Percentiles rank a stretch among this genome's conserved stretches.
Conservation (phyloP, 2,329 filamentous ascomycete species). For the Xylaria sp. region DNA sequence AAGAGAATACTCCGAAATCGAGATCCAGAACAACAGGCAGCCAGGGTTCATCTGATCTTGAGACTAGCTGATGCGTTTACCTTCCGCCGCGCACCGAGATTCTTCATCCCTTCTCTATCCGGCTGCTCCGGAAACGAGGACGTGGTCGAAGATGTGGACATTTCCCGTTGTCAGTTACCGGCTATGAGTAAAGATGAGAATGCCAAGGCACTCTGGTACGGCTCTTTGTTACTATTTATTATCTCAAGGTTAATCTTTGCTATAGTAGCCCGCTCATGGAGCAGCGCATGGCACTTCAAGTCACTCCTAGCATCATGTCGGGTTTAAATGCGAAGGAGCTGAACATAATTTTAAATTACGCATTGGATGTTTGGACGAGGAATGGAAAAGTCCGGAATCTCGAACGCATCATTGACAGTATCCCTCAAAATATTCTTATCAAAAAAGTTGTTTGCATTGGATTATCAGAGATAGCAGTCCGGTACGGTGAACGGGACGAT, state of each 20-base stretch:
- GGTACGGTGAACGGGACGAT: not conserved
- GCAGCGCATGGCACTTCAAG: not conserved
- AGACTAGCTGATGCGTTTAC: constrained; percentile 29
- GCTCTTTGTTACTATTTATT: not conserved
- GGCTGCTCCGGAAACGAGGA: constrained; percentile 17
- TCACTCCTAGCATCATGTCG: not conserved
- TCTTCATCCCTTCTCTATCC: constrained; percentile 4
- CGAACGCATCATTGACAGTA: constrained; percentile 21
- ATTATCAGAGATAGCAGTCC: constrained; percentile 25
- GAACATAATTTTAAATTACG: constrained; percentile 2
- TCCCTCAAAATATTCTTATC: constrained; percentile 21
- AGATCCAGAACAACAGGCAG: not conserved
- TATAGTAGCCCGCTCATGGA: constrained; percentile 15
- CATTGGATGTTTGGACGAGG: constrained; percentile 8
- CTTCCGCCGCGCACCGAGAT: constrained; percentile 23
- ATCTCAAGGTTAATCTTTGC: not conserved
- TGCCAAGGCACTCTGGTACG: constrained; percentile 20
- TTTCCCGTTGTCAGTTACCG: constrained; percentile 5
- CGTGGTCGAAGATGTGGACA: constrained; percentile 4
- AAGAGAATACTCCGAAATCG: constrained; percentile 23
- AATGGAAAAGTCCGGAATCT: constrained; percentile 5
- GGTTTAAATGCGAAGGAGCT: constrained; percentile 14
- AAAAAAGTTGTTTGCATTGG: constrained; percentile 33
- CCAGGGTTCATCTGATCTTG: constrained; percentile 14
- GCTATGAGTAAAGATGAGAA: not conserved